Percentiles rank a stretch among this genome's conserved stretches.
Conservation (phyloP, 2,329 filamentous ascomycete genomes). For the Arthrinium phaeospermum region DNA sequence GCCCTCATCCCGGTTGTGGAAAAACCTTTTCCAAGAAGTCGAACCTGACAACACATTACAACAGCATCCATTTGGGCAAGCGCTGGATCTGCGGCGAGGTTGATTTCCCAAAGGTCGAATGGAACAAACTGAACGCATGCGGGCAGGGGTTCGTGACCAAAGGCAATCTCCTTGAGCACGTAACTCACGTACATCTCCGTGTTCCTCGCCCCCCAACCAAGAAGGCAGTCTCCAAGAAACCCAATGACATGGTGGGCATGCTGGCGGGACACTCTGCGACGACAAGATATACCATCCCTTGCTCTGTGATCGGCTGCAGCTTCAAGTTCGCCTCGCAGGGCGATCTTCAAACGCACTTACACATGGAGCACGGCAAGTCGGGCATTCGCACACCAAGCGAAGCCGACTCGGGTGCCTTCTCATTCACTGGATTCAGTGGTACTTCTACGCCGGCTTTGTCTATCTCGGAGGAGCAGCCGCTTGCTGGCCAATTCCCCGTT, state of each 20-base stretch:
- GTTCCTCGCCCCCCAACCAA: constrained; percentile 47
- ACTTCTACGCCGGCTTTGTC: constrained; percentile 26
- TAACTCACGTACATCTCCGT: constrained; percentile 82
- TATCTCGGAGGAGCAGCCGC: constrained; percentile 16
- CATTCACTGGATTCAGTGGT: constrained; percentile 13
- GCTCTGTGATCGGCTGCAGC: constrained; percentile 48
- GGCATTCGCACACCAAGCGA: constrained; percentile 24
- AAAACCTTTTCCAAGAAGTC: constrained; percentile 81
- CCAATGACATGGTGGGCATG: constrained; percentile 46
- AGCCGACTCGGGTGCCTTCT: not conserved
- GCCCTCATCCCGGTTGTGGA: constrained; percentile 70
- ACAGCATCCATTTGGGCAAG: constrained; percentile 76
- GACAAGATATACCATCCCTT: constrained; percentile 50
- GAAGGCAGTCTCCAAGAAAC: constrained; percentile 30
- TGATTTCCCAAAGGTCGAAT: constrained; percentile 64
- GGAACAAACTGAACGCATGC: constrained; percentile 73
- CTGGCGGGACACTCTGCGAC: constrained; percentile 48
- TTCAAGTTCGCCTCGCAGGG: constrained; percentile 55
- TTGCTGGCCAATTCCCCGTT: not conserved
- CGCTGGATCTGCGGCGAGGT: constrained; percentile 80
- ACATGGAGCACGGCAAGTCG: constrained; percentile 34
- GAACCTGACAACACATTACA: constrained; percentile 83
- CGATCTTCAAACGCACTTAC: constrained; percentile 55
- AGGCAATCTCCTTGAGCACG: constrained; percentile 79
- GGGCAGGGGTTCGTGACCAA: constrained; percentile 79